Evolutionary conservation across 805 yeast genomes (phyloP), one percentile per base, ranked within the genome.

Genomic region (Ogataea paraovalis): DNA sequence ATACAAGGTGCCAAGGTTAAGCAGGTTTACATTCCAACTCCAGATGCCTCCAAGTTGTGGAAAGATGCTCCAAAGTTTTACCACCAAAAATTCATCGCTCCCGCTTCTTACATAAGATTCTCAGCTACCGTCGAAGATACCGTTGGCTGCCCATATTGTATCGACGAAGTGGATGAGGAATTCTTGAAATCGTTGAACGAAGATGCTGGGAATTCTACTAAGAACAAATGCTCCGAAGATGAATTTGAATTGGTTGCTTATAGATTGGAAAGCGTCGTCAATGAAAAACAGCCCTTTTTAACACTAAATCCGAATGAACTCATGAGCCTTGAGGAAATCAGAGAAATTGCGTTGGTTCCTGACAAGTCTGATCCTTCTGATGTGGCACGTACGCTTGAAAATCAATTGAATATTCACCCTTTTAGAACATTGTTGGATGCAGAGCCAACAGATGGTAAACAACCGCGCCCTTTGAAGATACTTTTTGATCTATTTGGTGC

Each of bases 41-140:
- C 99, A 0, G 96, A 89, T 72, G 97, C 98, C 3, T 84, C 95
- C 0, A 76, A 76, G 55, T 71, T 79, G 19, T 91, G 97, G 97
- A 66, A 70, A 3, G 96, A 87, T 21, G 95, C 88, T 36, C 58
- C 71, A 7, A 77, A 83, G 55, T 90, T 78, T 66, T 94, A 94
- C 64, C 68, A 68, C 16, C 85, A 85, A 32, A 67, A 72, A 21
- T 92, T 87, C 66, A 64, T 64, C 3, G 83, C 82, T 51, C 96
- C 98, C 0, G 80, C 80, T 19, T 74, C 86, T 10, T 92, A 90
- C 63, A 87, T 94, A 47, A 85, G 89, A 57, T 87, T 87, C 57
- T 86, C 96, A 38, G 95, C 96, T 4, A 92, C 97, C 0, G 94
- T 92, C n/a, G 98, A 94, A 61, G 98, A 94, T 63, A 87, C 96